phyloP scores from a whole-genome alignment of 768 basidiomycete genomes.

The Pleurotus tuoliensis region DNA sequence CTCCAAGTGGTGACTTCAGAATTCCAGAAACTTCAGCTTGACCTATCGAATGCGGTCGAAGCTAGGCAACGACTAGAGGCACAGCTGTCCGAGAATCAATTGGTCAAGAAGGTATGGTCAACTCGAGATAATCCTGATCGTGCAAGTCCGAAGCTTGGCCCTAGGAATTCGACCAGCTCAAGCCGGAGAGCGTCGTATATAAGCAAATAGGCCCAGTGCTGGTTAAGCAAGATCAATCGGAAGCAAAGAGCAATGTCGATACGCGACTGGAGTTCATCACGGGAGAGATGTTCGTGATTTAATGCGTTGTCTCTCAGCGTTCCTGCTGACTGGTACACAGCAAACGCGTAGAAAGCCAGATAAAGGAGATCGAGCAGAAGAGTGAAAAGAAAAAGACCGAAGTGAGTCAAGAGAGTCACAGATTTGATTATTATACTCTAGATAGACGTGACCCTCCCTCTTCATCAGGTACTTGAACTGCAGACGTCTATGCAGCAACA shows the following conservation, averaged over 20 bases:
- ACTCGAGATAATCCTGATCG: too few species aligned
- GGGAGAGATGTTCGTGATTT: constrained; percentile 71
- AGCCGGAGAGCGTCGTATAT: constrained; percentile 75
- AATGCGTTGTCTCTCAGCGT: neutral
- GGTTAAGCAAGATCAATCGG: constrained; percentile 82
- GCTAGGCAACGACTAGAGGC: constrained; percentile 85
- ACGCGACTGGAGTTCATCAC: constrained; percentile 88
- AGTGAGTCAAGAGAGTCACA: constrained; percentile 36
- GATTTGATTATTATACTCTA: too few species aligned
- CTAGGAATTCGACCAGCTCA: constrained; percentile 80
- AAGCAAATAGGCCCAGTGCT: constrained; percentile 91
- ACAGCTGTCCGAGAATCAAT: constrained; percentile 87
- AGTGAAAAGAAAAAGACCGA: constrained; percentile 81
- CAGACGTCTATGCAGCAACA: constrained; percentile 56
- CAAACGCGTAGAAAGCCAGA: constrained; percentile 76
- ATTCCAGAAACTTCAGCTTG: constrained; percentile 78
- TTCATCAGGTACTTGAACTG: constrained; percentile 52
- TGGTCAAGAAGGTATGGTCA: constrained; percentile 76
- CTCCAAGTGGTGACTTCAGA: constrained; percentile 69
- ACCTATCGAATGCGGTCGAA: constrained; percentile 71
- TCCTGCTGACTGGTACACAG: constrained; percentile 18
- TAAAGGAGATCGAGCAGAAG: constrained; percentile 74
- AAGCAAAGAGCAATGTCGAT: constrained; percentile 85
- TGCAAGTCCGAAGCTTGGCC: neutral
- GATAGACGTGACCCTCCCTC: constrained; percentile 1